These are phyloP conservation scores for Candida endomychidarum DNA, from an alignment of 805 yeast genomes.

Conservation along the genomic window DNA sequence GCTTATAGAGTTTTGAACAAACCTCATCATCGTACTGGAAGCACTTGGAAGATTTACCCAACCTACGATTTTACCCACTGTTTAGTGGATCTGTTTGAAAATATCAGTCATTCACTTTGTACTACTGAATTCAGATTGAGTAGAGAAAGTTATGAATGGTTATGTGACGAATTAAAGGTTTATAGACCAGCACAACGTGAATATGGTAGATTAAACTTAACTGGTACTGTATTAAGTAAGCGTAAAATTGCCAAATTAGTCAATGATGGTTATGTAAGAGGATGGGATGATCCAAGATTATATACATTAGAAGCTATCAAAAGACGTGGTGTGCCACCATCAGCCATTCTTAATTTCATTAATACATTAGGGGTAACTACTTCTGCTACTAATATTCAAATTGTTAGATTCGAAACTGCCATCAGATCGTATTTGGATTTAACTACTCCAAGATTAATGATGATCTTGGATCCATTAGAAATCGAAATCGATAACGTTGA, in stretches of 20 bases:
- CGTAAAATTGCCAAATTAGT: slow-evolving; percentile 94
- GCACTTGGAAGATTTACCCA: slow-evolving; percentile 96
- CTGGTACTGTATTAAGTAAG: slow-evolving; percentile 93
- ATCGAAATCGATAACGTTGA: slow-evolving; percentile 75
- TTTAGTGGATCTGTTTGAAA: slow-evolving; percentile 95
- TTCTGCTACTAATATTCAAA: slow-evolving; percentile 87
- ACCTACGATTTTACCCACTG: slow-evolving; percentile 99
- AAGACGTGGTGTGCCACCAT: slow-evolving; percentile 99
- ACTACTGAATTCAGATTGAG: slow-evolving; percentile 92
- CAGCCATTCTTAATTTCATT: slow-evolving; percentile 89
- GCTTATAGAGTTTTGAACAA: slow-evolving; percentile 94
- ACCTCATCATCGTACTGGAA: slow-evolving; percentile 94
- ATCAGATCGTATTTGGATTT: slow-evolving; percentile 85
- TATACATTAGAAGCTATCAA: slow-evolving; percentile 91
- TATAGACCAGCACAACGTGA: slow-evolving; percentile 99
- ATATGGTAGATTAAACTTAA: slow-evolving; percentile 92
- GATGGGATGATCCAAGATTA: slow-evolving; percentile 98
- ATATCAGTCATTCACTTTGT: slow-evolving; percentile 93
- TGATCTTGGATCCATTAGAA: slow-evolving; percentile 83
- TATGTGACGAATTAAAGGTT: slow-evolving; percentile 91
- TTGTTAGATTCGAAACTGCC: slow-evolving; percentile 82
- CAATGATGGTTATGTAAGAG: slow-evolving; percentile 76
- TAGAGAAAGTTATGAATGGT: slow-evolving; percentile 97
- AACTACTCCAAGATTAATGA: slow-evolving; percentile 92
- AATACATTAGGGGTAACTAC: slow-evolving; percentile 97